Evolutionary conservation across 1,139 yeast species (phyloP).

Genomic region (Pichia sp.): DNA sequence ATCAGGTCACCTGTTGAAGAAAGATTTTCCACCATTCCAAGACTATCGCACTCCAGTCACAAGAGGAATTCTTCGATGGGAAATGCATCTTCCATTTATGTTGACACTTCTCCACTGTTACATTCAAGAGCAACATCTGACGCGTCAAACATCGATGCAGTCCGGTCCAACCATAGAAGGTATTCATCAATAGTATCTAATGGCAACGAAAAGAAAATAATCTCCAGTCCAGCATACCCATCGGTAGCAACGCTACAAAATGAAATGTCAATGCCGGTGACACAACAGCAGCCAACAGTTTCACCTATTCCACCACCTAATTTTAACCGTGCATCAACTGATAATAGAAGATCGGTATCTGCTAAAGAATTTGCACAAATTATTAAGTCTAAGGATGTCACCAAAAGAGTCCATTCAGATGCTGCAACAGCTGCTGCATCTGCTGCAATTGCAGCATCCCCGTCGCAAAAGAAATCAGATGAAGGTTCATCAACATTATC

Average conservation of each 20-base stretch:
- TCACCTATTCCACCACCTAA: background rate
- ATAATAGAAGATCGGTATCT: constrained; percentile 37
- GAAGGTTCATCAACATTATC: background rate
- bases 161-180: constrained; percentile 15
- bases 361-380: constrained; percentile 33
- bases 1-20: constrained; percentile 18
- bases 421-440: constrained; percentile 8
- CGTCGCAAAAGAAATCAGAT: constrained; percentile 1
- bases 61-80: constrained; percentile 28
- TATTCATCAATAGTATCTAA: constrained; percentile 19
- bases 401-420: constrained; percentile 26
- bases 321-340: constrained; percentile 19
- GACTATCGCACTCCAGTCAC: constrained; percentile 17
- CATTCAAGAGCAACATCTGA: constrained; percentile 13
- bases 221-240: background rate
- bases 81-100: constrained; percentile 29
- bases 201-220: background rate
- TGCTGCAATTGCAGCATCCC: constrained; percentile 16
- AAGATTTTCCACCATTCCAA: constrained; percentile 7
- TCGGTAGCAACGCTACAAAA: background rate
- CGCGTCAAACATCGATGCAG: constrained; percentile 2
- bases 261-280: background rate
- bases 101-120: constrained; percentile 17
- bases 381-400: constrained; percentile 21
- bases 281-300: background rate